These are phyloP conservation scores for Tetratostichococcus sp. DNA, from an alignment of 139 green algal genomes.

Conservation along the genomic window DNA sequence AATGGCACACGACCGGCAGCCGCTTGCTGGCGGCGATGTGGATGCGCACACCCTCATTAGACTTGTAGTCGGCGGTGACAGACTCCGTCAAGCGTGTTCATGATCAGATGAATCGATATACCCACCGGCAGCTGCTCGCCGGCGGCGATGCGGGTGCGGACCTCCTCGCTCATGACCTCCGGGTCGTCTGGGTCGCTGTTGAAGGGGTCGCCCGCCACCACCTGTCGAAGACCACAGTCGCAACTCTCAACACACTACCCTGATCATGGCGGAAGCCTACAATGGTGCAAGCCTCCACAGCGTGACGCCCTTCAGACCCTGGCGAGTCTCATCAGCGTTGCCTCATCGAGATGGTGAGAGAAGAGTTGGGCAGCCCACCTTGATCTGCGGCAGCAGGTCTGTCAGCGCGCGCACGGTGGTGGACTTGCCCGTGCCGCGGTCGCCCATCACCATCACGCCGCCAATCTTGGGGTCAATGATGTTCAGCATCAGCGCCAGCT, in stretches of 20 bases:
- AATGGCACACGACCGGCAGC: too few relatives aligned
- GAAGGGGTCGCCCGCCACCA: constrained; percentile 74
- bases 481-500: constrained; percentile 79
- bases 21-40: too few relatives aligned
- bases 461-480: constrained; percentile 83
- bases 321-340: too few relatives aligned
- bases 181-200: constrained; percentile 77
- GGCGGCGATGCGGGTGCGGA: neutral
- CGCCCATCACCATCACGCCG: constrained; percentile 86
- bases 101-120: too few relatives aligned
- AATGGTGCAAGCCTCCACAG: too few relatives aligned
- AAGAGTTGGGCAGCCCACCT: constrained; percentile 9
- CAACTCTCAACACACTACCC: too few relatives aligned
- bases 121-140: neutral
- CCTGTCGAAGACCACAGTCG: constrained; percentile 13
- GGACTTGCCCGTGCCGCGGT: constrained; percentile 82
- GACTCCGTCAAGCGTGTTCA: too few relatives aligned
- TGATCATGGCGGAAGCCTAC: too few relatives aligned
- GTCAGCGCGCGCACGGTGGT: constrained; percentile 66
- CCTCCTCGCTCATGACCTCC: constrained; percentile 68
- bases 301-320: too few relatives aligned
- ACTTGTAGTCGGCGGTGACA: too few relatives aligned
- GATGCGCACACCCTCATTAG: too few relatives aligned
- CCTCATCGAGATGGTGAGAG: too few relatives aligned
- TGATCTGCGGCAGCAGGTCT: constrained; percentile 77